These are phyloP conservation scores for Lactifluus echinatus DNA, from an alignment of 768 basidiomycete species.

Conservation along the genomic window DNA sequence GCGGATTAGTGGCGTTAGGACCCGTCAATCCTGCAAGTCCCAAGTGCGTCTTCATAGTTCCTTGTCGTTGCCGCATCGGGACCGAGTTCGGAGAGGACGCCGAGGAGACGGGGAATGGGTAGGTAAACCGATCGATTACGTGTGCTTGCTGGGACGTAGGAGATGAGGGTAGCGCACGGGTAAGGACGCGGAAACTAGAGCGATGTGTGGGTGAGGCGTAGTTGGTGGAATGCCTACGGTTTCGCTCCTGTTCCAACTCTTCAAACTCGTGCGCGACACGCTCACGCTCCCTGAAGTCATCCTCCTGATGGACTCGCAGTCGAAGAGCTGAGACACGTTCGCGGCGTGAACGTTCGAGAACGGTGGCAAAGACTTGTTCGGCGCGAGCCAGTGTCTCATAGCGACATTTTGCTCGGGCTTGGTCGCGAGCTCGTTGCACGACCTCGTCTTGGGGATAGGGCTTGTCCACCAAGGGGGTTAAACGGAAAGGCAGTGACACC, in stretches of 20 bases:
- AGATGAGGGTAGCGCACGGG: background rate
- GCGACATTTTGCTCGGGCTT: slow-evolving; percentile 9
- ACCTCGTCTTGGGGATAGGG: background rate
- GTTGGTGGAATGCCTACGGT: background rate
- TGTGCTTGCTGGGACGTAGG: background rate
- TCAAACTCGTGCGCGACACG: slow-evolving; percentile 7
- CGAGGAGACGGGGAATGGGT: slow-evolving; percentile 13
- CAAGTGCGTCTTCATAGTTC: slow-evolving; percentile 2
- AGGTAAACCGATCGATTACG: slow-evolving; percentile 14
- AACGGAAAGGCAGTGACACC: background rate
- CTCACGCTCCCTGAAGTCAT: slow-evolving; percentile 5
- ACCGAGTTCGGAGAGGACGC: background rate
- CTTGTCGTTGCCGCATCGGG: slow-evolving; percentile 1
- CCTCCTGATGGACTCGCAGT: slow-evolving; percentile 11
- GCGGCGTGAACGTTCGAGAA: slow-evolving; percentile 15
- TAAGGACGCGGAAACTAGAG: slow-evolving; percentile 3
- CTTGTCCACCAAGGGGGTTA: background rate
- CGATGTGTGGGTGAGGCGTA: background rate
- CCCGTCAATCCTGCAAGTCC: background rate
- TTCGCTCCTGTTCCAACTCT: slow-evolving; percentile 11
- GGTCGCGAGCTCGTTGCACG: background rate
- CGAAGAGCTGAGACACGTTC: slow-evolving; percentile 6
- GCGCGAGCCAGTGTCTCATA: slow-evolving; percentile 14
- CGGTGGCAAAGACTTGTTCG: slow-evolving; percentile 7
- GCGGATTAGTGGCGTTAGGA: slow-evolving; percentile 6